Evolutionary conservation across 2,329 filamentous ascomycete genomes (phyloP).

Genomic region (Cladosporium austrohemisphaericum): DNA sequence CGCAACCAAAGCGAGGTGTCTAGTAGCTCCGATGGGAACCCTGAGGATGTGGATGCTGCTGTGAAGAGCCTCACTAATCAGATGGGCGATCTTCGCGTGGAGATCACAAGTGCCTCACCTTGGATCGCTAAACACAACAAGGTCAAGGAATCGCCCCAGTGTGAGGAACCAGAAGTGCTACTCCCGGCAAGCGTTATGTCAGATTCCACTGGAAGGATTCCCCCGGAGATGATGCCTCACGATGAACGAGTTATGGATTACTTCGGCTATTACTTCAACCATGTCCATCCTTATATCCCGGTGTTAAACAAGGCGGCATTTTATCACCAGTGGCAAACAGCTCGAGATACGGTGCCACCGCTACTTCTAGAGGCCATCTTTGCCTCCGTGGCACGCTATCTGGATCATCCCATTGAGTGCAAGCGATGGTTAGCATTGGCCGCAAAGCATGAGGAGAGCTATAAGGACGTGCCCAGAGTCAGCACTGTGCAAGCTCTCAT

Average conservation of each 20-base stretch:
- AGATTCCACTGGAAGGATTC: slow-evolving; percentile 79
- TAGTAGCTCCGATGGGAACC: slow-evolving; percentile 28
- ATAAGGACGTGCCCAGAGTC: slow-evolving; percentile 84
- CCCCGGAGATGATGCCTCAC: slow-evolving; percentile 86
- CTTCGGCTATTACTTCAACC: slow-evolving; percentile 84
- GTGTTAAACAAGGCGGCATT: slow-evolving; percentile 79
- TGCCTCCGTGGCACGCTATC: slow-evolving; percentile 77
- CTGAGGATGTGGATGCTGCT: slow-evolving; percentile 31
- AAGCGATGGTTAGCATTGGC: slow-evolving; percentile 92
- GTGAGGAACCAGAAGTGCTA: slow-evolving; percentile 68
- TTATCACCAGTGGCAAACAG: slow-evolving; percentile 84
- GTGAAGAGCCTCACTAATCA: slow-evolving; percentile 49
- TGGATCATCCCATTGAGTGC: slow-evolving; percentile 78
- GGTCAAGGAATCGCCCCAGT: slow-evolving; percentile 53
- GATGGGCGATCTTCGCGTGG: slow-evolving; percentile 80
- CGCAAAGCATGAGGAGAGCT: slow-evolving; percentile 83
- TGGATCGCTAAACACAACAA: slow-evolving; percentile 70
- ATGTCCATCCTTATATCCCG: slow-evolving; percentile 90
- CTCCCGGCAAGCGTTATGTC: slow-evolving; percentile 67
- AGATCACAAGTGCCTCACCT: slow-evolving; percentile 80
- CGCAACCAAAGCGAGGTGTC: slow-evolving; percentile 27
- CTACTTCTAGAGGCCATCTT: slow-evolving; percentile 87
- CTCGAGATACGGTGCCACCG: slow-evolving; percentile 80
- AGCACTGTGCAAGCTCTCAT: slow-evolving; percentile 89
- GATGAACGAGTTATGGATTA: slow-evolving; percentile 78